Percentiles rank a stretch among this genome's conserved stretches.
phyloP scores from a whole-genome alignment of 2,329 filamentous ascomycete genomes.

The Penicillium paneum region DNA sequence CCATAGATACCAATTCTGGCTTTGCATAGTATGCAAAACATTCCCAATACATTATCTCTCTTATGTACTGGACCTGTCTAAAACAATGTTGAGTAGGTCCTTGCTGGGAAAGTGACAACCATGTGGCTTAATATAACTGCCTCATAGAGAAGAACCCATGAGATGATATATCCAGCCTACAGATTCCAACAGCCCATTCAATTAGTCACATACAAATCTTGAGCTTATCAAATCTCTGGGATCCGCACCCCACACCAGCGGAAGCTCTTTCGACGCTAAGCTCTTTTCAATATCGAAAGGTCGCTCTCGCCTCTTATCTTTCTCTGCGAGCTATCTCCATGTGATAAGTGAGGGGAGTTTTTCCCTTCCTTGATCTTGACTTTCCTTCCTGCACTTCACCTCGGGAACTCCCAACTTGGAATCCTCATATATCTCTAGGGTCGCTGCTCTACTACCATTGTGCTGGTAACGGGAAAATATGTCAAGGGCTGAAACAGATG shows the following conservation, averaged over 20 bases:
- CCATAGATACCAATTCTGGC: not conserved
- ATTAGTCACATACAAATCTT: conserved; percentile 1
- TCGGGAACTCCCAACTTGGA: not conserved
- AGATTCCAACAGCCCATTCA: not conserved
- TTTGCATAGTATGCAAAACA: not conserved
- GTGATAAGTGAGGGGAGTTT: conserved; percentile 8
- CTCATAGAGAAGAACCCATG: not conserved
- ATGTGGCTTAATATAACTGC: too few species aligned
- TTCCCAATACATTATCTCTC: not conserved
- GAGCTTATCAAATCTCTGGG: conserved; percentile 7
- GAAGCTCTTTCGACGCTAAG: conserved; percentile 6
- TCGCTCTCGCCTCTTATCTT: conserved; percentile 8
- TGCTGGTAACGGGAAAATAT: not conserved
- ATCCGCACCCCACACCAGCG: conserved; percentile 8
- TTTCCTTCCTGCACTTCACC: not conserved
- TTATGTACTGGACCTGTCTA: not conserved
- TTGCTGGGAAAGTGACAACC: not conserved
- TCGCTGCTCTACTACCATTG: not conserved
- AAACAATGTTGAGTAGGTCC: too few species aligned
- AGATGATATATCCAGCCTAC: not conserved
- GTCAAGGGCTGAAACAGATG: conserved; percentile 4
- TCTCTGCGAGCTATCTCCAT: conserved; percentile 4
- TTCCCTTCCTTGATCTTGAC: not conserved
- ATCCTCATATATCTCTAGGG: not conserved
- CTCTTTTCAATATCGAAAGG: conserved; percentile 4